Base-by-base conservation (phyloP, 2,329 filamentous ascomycete species). In the Colletotrichum ledebouriae region DNA sequence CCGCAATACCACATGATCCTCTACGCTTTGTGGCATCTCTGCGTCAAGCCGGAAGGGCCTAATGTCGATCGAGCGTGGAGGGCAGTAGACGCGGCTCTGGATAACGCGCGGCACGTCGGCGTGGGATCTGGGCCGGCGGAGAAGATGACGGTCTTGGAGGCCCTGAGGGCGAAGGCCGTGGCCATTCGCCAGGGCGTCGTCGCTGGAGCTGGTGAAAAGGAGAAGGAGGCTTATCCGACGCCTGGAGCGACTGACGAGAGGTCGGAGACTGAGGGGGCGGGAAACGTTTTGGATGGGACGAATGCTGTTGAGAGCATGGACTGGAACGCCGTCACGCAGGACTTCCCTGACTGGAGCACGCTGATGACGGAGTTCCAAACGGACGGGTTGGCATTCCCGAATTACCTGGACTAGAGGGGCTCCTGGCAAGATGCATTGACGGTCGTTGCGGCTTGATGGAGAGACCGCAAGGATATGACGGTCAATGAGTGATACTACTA, bases 1-100 rank as follows among this genome's bases (percentile, higher is more conserved):
- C 79, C 80, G 0, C 82, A 83, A 70, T 83, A 80, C 20, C 79
- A 84, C 59, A 75, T 81, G 37, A 73, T 83, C 20, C 78, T 83
- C 2, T 83, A 82, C 63, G 73, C 81, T 0, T 73, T 85, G 2
- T 83, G 83, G 76, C 77, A 83, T 63, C 67, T 84, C 2, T 82
- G 81, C 63, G 75, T 83, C 4, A 75, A 72, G 57, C 82, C 82
- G 0, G 67, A 69, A 0, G 79, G 77, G 0, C 71, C 72, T 0
- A 72, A 72, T 20, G 73, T 73, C 0, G 73, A 75, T 0, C 72
- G 77, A 17, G 81, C 78, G 0, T 81, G 83, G 76, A 52, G 20
- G n/a, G 61, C 70, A 15, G 71, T 75, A 20, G 67, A 64, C 20
- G 20, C 53, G n/a, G 69, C 73, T 33, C 56, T 50, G 1, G 52